These are phyloP conservation scores for Phaseolus lunatus DNA, from an alignment of 306 rosid species.

Conservation along the genomic window DNA sequence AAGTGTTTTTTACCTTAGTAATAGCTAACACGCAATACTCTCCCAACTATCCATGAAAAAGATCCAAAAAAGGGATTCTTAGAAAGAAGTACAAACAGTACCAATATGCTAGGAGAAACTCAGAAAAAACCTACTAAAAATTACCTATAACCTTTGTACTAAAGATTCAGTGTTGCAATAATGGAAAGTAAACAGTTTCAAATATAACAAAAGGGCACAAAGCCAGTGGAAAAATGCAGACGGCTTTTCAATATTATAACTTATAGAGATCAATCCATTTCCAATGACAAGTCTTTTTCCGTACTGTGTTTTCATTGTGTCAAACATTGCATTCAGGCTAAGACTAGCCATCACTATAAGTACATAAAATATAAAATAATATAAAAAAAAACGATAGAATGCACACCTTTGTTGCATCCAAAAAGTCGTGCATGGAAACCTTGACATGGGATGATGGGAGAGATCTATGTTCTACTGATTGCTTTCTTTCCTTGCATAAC, in stretches of 20 bases:
- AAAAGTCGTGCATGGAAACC: conserved; percentile 48
- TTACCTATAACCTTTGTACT: conserved; percentile 18
- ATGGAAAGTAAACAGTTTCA: not conserved
- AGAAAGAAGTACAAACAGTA: conserved; percentile 36
- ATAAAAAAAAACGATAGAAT: conserved; percentile 14
- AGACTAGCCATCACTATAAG: not conserved
- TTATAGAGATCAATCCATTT: not conserved
- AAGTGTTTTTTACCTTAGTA: conserved; percentile 66
- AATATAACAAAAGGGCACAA: not conserved
- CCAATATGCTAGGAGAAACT: conserved; percentile 14
- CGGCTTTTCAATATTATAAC: not conserved
- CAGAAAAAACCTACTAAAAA: conserved; percentile 25
- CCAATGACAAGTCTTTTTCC: not conserved
- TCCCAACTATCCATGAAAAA: conserved; percentile 66
- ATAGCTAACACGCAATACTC: conserved; percentile 65
- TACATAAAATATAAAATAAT: not conserved
- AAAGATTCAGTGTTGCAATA: not conserved
- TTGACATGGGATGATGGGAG: conserved; percentile 62
- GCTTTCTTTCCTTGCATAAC: conserved; percentile 53
- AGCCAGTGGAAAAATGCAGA: conserved; percentile 7
- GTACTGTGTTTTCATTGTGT: not conserved
- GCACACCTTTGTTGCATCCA: conserved; percentile 65
- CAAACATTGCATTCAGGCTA: not conserved
- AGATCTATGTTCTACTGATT: conserved; percentile 48
- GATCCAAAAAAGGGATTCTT: conserved; percentile 39